A percentile compares a stretch with the other conserved stretches of the same genome.
These are phyloP conservation scores for Aschersonia sp. DNA, from an alignment of 2,329 filamentous ascomycete genomes.

Conservation along the genomic window DNA sequence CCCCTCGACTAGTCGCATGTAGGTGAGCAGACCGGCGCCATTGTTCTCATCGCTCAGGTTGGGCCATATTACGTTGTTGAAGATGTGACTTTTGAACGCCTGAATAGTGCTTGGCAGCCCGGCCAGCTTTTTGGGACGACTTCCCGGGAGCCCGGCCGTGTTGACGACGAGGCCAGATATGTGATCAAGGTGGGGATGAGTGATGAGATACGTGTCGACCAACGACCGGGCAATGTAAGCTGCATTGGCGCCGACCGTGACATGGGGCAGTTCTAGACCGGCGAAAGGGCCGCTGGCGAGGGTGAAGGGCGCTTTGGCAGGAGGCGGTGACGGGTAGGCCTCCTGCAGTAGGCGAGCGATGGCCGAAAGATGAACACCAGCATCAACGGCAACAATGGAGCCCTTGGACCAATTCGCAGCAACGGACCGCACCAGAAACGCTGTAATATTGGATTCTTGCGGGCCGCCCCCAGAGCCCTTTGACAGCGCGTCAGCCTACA, in stretches of 20 bases:
- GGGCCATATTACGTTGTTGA: conserved; percentile 97
- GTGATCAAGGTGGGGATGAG: conserved; percentile 94
- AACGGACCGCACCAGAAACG: conserved; percentile 73
- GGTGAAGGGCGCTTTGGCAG: conserved; percentile 27
- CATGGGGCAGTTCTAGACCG: conserved; percentile 55
- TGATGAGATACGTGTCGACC: conserved; percentile 81
- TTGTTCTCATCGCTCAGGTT: conserved; percentile 94
- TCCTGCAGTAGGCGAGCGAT: conserved; percentile 66
- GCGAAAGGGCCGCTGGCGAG: conserved; percentile 61
- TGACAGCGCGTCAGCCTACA: conserved; percentile 4
- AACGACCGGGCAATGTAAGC: conserved; percentile 64
- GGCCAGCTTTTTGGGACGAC: conserved; percentile 71
- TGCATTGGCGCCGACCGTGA: conserved; percentile 61
- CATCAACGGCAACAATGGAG: conserved; percentile 84
- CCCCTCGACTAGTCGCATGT: conserved; percentile 75
- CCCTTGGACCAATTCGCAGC: conserved; percentile 66
- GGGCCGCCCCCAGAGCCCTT: conserved; percentile 86
- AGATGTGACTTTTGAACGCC: conserved; percentile 85
- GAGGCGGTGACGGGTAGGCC: conserved; percentile 23
- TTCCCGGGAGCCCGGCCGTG: conserved; percentile 70
- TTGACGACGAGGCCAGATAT: conserved; percentile 86
- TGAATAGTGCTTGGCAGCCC: conserved; percentile 80
- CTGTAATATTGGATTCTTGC: conserved; percentile 77
- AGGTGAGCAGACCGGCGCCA: conserved; percentile 82
- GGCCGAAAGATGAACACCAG: conserved; percentile 74